phyloP scores from a whole-genome alignment of 176 grass and related monocot genomes.

The Aegilops tauschii region DNA sequence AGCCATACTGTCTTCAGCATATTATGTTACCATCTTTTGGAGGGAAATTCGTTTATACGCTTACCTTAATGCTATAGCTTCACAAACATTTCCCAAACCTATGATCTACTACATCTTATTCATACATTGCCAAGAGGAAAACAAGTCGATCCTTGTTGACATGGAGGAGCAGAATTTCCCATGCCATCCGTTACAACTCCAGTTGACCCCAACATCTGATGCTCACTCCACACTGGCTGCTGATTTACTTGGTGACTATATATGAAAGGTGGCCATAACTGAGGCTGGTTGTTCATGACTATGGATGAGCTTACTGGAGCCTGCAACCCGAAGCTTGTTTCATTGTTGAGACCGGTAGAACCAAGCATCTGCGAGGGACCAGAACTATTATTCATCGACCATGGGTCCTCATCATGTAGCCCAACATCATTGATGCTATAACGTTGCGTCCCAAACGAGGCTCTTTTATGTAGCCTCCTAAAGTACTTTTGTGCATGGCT shows the following conservation, averaged over 20 bases:
- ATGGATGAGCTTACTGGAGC: not conserved
- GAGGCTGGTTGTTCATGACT: not conserved
- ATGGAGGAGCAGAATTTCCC: not conserved
- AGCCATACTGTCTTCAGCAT: not conserved
- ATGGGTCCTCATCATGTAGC: not conserved
- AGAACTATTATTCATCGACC: not conserved
- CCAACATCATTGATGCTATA: not conserved
- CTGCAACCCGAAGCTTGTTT: not conserved
- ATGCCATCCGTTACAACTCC: not conserved
- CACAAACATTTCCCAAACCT: not conserved
- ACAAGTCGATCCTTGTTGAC: not conserved
- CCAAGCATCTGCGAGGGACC: not conserved
- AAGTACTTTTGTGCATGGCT: constrained; percentile 35
- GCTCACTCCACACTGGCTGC: not conserved
- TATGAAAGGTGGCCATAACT: not conserved
- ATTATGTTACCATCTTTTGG: not conserved
- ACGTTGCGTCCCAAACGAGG: not conserved
- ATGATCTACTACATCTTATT: not conserved
- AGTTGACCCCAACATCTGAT: not conserved
- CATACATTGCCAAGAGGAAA: not conserved
- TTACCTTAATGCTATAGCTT: not conserved
- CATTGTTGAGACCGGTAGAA: not conserved
- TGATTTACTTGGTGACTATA: not conserved
- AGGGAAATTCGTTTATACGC: not conserved
- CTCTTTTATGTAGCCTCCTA: not conserved